Base-by-base conservation (phyloP, 306 rosid species). In the Malus domestica region DNA sequence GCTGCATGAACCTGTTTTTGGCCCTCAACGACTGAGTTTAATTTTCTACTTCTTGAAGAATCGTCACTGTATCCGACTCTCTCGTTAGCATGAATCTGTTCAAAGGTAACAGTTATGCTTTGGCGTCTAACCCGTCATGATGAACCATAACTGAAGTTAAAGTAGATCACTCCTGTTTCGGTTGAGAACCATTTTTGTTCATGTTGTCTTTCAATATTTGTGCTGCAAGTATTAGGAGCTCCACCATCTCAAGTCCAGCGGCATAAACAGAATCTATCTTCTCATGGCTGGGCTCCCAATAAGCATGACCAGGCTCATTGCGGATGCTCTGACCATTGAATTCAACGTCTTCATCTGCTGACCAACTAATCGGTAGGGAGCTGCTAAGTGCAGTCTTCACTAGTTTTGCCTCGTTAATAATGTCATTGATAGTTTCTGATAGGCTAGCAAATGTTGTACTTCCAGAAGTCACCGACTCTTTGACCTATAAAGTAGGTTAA, bases 161-260 rank as follows among this genome's bases (percentile, higher is more conserved):
- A 22, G 45, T 32, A 67, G 29, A 63, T 51, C 32, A 20, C 57
- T 40, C 45, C 70, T 66, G 6, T 49, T 49, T 49, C 55, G 8
- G 55, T 84, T 78, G 73, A 22, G 82, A 69, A 38, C 69, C 79
- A 52, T 71, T 85, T 78, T 61, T 75, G 32, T 69, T 67, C 14
- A 62, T 55, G 73, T 73, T 69, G 40, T 87, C 87, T 86, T 83
- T 90, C 85, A 92, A 77, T 68, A 81, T 65, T 81, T 88, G 93
- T 6, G 96, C 97, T 10, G 89, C 90, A 82, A 89, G 86, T 72
- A 89, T 81, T 80, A 92, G 79, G 71, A 95, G 99, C 82, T 95
- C 99, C 81, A 90, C 96, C 99, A 95, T 92, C 87, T 95, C 96
- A 80, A 95, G 86, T 79, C 99, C 99, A 11, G 93, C 96, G 65